Base-by-base conservation (phyloP, 2,329 filamentous ascomycete species). In the Fusarium avenaceum region DNA sequence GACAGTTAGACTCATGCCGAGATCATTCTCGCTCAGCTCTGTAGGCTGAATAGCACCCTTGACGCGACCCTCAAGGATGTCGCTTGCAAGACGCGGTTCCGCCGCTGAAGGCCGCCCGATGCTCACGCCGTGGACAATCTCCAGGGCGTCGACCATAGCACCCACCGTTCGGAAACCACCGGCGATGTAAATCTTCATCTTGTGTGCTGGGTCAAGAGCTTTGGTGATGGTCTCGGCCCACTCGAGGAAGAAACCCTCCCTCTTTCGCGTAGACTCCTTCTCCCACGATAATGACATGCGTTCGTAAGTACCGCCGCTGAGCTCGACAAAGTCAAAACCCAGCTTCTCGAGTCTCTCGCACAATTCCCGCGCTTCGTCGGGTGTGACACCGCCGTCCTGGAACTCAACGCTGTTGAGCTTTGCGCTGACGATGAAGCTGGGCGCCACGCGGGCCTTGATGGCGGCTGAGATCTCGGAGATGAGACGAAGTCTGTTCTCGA, bases 291-390 rank as follows among this genome's bases (percentile, higher is more conserved):
- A 83, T 0, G 82, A 83, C 4, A 86, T 73, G 26, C 78, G 74
- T 77, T 89, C 84, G 71, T 87, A 88, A 0, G 86, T 89, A 2
- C 87, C 87, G 22, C 87, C 87, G 2, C 80, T 84, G 1, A 90
- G 78, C 76, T 90, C 87, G 7, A 90, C 84, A 71, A 88, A 87
- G 74, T 87, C 82, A 38, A 88, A 83, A 14, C 74, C 76, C 57
- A 84, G 80, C 24, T 78, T 70, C 65, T 87, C 84, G 2, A 88
- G 78, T 3, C 78, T 74, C 14, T 77, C 71, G 72, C 80, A 83
- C 35, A 88, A 76, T 49, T 83, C 77, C 24, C 77, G 79, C 1
- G 84, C 83, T 52, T 88, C 87, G 2, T 84, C 80, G 4, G 85
- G 77, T 32, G 80, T 78, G 7, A 87, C 82, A 2, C 85, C 85